Conservation (phyloP, 306 rosid species). For the Begonia peltatifolia region DNA sequence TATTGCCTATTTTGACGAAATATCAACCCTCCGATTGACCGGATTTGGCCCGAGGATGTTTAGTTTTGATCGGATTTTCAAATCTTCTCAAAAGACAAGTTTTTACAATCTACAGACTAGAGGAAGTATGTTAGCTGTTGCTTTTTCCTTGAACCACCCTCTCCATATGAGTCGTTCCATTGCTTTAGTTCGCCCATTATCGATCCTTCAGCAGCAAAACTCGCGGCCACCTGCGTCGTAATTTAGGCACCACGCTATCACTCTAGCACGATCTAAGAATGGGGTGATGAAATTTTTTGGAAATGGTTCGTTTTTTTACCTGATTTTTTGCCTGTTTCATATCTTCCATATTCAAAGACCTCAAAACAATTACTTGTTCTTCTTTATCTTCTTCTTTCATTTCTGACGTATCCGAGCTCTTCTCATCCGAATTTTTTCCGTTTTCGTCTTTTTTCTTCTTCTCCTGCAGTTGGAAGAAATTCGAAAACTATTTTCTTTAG, state of each 20-base stretch:
- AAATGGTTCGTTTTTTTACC: conserved; percentile 21
- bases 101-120: conserved; percentile 11
- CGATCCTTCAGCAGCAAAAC: conserved; percentile 79
- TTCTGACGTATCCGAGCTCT: conserved; percentile 13
- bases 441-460: conserved; percentile 50
- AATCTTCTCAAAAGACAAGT: too few relatives aligned
- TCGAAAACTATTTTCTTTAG: neutral
- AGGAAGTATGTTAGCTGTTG: conserved; percentile 86
- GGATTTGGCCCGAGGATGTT: too few relatives aligned
- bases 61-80: too few relatives aligned
- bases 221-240: conserved; percentile 62
- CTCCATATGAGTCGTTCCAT: conserved; percentile 88
- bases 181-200: conserved; percentile 79
- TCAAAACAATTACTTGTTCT: conserved; percentile 39
- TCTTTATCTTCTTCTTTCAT: conserved; percentile 40
- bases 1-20: too few relatives aligned
- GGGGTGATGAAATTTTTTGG: neutral
- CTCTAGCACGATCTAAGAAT: neutral
- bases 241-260: neutral
- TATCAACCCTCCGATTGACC: too few relatives aligned
- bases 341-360: conserved; percentile 80
- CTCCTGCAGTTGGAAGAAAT: conserved; percentile 30
- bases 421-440: conserved; percentile 30
- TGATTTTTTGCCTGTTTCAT: conserved; percentile 87
- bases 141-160: conserved; percentile 94